Evolutionary conservation across 768 basidiomycete genomes (phyloP), one percentile per base, ranked within the genome.

Genomic region (Pholiota molesta): DNA sequence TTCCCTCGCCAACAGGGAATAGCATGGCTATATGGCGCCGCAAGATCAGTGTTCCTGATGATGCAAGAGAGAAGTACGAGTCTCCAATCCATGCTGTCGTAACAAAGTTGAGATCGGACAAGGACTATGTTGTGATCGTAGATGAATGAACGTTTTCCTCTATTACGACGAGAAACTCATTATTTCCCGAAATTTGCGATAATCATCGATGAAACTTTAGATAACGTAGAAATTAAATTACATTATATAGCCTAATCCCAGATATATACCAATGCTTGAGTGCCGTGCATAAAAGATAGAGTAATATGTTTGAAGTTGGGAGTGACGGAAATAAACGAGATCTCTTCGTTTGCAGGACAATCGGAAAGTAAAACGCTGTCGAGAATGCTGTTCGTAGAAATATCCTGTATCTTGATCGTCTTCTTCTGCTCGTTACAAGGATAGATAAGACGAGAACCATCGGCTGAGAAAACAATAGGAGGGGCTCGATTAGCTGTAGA

Each of bases 11-110:
- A 55, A 82, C 81, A 37, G 88, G 89, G n/a, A 91, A 88, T 64
- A 91, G 90, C 65, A 80, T 92, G 53, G 92, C 90, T 6, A 87
- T 92, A 63, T 94, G 91, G 91, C 79, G 91, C 62, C 81, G 86
- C 57, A 92, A 88, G 73, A 76, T 93, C 31, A 70, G 75, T 29
- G 82, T 94, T 37, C 89, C 90, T 0, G 81, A 84, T 60, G 80
- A 81, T 47, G 75, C 84, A 16, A 83, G 83, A 21, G 70, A 79
- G 11, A 79, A 80, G 55, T 80, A 85, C 59, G 81, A 84, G 63
- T 76, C 77, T 17, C 83, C 87, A 59, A 81, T 92, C 57, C 75
- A 76, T 19, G 76, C 82, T n/a, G 82, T 83, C n/a, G 73, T 83
- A 69, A 78, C 75, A 37, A 79, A 78, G 17, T 75, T 91, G 60